Base-by-base conservation (phyloP, 2,329 filamentous ascomycete genomes). In the Arthrobotrys sphaeroides region DNA sequence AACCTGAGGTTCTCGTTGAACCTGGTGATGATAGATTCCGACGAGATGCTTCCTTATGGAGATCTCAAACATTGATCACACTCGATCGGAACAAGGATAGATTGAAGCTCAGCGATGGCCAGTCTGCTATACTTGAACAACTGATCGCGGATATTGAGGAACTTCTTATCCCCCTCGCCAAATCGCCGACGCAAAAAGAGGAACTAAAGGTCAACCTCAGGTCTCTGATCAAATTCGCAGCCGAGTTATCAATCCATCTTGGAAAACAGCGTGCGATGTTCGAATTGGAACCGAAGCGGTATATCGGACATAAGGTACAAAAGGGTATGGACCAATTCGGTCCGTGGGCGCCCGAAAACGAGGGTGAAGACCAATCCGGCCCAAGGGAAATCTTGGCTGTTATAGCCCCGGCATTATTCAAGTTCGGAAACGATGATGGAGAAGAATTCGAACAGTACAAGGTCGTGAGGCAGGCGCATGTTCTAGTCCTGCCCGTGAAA, bases 341-440 rank as follows among this genome's bases (percentile, higher is more conserved):
- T 2, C 66, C 66, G 5, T 69, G 60, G 64, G 64, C 73, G 9
- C 22, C 42, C 16, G 59, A 76, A 16, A 66, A 18, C 7, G 69
- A 68, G 10, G 28, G 38, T 18, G 64, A 76, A 4, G 73, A 70
- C 16, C 64, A 69, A 6, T 38, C 65, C 13, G 18, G 18, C 33
- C 49, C 62, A 16, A 55, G 55, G 4, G 62, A 67, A 16, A 64
- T 70, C 13, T 40, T 76, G 1, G 64, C 47, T n/a, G 73, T 76
- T n/a, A 47, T 76, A 22, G 53, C 60, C 13, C 73, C 73, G 5
- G 73, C 66, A n/a, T 28, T 76, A 13, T 69, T 62, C 59, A 76
- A 76, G 36, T 76, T 76, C 40, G 73, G 73, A 26, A 76, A 76
- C 28, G 73, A 69, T 16, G 73, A 76, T n/a, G 73, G 73, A 16